These are phyloP conservation scores for Beauveria caledonica DNA, from an alignment of 2,329 filamentous ascomycete species.

Conservation along the genomic window DNA sequence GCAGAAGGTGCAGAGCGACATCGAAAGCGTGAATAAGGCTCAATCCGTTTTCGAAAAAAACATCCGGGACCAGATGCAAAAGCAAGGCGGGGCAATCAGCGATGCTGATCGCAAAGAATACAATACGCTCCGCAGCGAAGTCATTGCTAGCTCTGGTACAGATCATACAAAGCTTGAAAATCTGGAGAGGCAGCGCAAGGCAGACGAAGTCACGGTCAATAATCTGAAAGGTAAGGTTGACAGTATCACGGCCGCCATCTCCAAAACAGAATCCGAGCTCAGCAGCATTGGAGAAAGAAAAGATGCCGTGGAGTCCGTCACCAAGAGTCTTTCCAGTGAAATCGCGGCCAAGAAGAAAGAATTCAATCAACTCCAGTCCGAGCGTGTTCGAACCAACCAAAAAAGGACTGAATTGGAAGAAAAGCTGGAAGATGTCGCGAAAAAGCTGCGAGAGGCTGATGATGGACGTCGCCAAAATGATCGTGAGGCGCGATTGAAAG, in stretches of 20 bases:
- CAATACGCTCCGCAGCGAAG: slow-evolving; percentile 72
- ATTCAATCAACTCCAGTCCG: slow-evolving; percentile 76
- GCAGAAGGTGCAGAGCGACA: slow-evolving; percentile 68
- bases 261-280: slow-evolving; percentile 67
- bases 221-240: slow-evolving; percentile 86
- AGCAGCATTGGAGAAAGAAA: slow-evolving; percentile 61
- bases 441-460: slow-evolving; percentile 76
- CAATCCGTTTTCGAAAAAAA: slow-evolving; percentile 82
- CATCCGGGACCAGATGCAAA: slow-evolving; percentile 75
- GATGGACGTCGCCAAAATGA: slow-evolving; percentile 79
- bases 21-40: slow-evolving; percentile 80
- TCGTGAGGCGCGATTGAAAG: slow-evolving; percentile 69
- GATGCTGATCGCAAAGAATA: slow-evolving; percentile 86
- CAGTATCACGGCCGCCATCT: slow-evolving; percentile 61
- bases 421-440: slow-evolving; percentile 73
- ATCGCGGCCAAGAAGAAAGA: slow-evolving; percentile 86
- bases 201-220: slow-evolving; percentile 83
- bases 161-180: slow-evolving; percentile 81
- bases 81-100: slow-evolving; percentile 78
- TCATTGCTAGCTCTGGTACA: slow-evolving; percentile 70
- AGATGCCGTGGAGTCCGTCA: slow-evolving; percentile 49
- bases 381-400: slow-evolving; percentile 72
- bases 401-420: slow-evolving; percentile 84
- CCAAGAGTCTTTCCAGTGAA: slow-evolving; percentile 64
- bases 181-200: slow-evolving; percentile 80